phyloP scores from a whole-genome alignment of 2,329 filamentous ascomycete species.

The Cryphonectria naterciae region DNA sequence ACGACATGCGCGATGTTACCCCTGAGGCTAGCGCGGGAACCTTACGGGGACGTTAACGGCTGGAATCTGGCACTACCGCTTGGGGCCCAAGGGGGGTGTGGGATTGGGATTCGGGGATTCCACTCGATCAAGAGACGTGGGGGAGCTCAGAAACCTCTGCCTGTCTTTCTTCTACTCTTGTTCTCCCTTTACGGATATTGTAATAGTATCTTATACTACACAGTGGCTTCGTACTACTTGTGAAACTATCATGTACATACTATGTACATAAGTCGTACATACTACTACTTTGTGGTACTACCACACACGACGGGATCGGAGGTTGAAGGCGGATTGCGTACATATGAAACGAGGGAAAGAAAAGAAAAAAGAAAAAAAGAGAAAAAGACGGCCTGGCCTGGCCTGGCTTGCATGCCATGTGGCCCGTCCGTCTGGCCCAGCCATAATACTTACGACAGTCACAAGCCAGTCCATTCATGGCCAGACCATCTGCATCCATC shows the following conservation, averaged over 20 bases:
- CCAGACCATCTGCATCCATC: neutral
- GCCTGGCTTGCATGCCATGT: neutral
- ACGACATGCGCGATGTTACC: constrained; percentile 15
- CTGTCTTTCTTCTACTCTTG: neutral
- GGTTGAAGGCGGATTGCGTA: constrained; percentile 28
- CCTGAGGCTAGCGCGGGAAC: constrained; percentile 24
- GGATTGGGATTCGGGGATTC: neutral
- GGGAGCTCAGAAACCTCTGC: neutral
- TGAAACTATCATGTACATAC: neutral
- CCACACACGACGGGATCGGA: constrained; percentile 17
- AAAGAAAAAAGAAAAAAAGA: constrained; percentile 5
- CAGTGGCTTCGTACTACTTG: neutral
- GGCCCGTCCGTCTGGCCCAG: neutral
- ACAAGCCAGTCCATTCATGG: neutral
- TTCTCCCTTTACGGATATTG: neutral
- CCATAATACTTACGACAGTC: neutral
- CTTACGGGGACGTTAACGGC: constrained; percentile 12
- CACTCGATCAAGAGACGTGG: neutral
- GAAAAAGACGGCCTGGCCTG: neutral
- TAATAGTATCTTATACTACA: neutral
- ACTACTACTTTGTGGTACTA: neutral
- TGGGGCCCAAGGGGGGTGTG: neutral
- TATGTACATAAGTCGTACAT: neutral
- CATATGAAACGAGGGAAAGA: constrained; percentile 23
- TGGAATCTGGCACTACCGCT: neutral